These are phyloP conservation scores for Daphne laureola DNA, from an alignment of 441 rosid species.

Conservation along the genomic window DNA sequence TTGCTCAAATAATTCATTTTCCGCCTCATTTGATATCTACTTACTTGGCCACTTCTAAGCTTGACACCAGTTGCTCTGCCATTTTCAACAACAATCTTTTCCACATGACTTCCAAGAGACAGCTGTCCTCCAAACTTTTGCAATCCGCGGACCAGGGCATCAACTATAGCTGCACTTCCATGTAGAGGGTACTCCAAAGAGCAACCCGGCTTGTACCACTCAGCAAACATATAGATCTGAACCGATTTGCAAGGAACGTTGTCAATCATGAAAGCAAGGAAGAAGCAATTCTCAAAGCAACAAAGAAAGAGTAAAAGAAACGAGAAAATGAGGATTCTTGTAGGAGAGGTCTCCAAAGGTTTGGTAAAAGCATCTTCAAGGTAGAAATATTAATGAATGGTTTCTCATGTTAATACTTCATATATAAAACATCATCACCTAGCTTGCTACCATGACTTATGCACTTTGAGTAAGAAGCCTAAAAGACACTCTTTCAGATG, in stretches of 20 bases:
- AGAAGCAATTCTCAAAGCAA: background rate
- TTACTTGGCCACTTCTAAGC: constrained; percentile 79
- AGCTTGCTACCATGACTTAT: no score
- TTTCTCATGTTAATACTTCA: no score
- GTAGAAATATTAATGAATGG: no score
- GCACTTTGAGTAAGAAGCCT: no score
- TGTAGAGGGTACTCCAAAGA: constrained; percentile 74
- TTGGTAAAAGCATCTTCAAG: no score
- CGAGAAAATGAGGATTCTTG: no score
- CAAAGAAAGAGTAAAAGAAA: background rate
- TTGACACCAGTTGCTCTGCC: constrained; percentile 75
- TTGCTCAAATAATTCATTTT: background rate
- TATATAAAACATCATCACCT: no score
- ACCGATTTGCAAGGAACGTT: constrained; percentile 9
- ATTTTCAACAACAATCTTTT: constrained; percentile 62
- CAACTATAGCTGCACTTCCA: constrained; percentile 78
- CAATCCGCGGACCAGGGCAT: constrained; percentile 78
- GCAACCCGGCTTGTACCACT: constrained; percentile 95
- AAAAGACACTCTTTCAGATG: no score
- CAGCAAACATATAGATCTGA: constrained; percentile 88
- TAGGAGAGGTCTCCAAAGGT: no score
- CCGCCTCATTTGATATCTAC: constrained; percentile 14
- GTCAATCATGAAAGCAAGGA: background rate
- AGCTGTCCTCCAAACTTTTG: constrained; percentile 77
- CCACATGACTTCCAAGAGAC: constrained; percentile 71